Evolutionary conservation across 202 grass and related monocot genomes (phyloP).

Genomic region (Saccharum hybrid): DNA sequence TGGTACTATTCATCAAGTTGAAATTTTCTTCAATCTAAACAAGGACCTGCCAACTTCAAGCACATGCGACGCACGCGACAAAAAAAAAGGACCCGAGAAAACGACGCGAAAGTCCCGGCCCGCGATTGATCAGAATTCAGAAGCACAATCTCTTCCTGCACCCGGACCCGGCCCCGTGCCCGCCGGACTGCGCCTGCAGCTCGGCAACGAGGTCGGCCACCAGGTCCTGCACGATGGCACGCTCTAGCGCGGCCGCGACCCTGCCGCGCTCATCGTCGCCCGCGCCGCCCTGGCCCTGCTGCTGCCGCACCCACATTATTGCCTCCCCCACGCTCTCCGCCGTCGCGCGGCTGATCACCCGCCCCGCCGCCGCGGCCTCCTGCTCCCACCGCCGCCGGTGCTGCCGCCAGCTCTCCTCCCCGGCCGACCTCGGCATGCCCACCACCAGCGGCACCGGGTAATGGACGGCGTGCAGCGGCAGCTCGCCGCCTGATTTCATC

Average conservation of each 20-base stretch:
- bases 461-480: slow-evolving; percentile 24
- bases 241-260: slow-evolving; percentile 64
- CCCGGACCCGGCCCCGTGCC: slow-evolving; percentile 3
- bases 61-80: slow-evolving; percentile 29
- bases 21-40: too few relatives aligned
- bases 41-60: slow-evolving; percentile 21
- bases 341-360: slow-evolving; percentile 55
- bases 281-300: background rate
- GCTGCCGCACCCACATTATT: slow-evolving; percentile 44
- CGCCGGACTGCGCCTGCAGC: slow-evolving; percentile 5
- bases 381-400: slow-evolving; percentile 44
- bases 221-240: slow-evolving; percentile 64
- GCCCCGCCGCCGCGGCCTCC: slow-evolving; percentile 31
- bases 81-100: background rate
- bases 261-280: slow-evolving; percentile 36
- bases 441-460: background rate
- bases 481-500: slow-evolving; percentile 10
- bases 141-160: slow-evolving; percentile 76
- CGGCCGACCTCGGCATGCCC: background rate
- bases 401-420: slow-evolving; percentile 39
- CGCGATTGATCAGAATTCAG: slow-evolving; percentile 33
- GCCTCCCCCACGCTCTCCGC: slow-evolving; percentile 48
- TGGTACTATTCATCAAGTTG: too few relatives aligned
- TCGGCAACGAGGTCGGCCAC: slow-evolving; percentile 62
- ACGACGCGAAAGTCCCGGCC: background rate